Conservation (phyloP, 768 basidiomycete species). For the Pisolithus marmoratus region DNA sequence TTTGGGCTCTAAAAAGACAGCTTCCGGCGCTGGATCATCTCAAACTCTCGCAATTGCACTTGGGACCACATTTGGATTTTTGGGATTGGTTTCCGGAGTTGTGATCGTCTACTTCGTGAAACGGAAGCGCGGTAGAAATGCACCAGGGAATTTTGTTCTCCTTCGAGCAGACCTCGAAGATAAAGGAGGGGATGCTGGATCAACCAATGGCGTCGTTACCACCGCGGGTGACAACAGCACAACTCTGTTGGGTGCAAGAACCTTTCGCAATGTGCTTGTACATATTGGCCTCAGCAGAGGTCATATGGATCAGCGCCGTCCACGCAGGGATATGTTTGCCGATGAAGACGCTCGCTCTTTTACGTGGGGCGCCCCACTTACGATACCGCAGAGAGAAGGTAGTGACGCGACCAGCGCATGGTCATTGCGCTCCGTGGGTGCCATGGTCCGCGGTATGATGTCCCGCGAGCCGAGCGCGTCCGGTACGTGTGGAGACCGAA, state of each 20-base stretch:
- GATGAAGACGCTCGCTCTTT: constrained; percentile 68
- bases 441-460: constrained; percentile 22
- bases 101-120: constrained; percentile 42
- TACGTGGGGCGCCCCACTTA: constrained; percentile 13
- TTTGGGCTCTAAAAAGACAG: constrained; percentile 8
- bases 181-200: constrained; percentile 4
- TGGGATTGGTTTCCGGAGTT: constrained; percentile 45
- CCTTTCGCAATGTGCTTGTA: constrained; percentile 16
- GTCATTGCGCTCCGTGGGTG: constrained; percentile 43
- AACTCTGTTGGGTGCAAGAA: neutral
- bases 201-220: constrained; percentile 4
- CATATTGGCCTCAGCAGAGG: constrained; percentile 17
- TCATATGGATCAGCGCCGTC: constrained; percentile 7
- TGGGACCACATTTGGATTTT: constrained; percentile 54
- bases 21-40: constrained; percentile 15
- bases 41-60: constrained; percentile 48
- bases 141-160: constrained; percentile 11
- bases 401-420: constrained; percentile 42
- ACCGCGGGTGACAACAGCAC: neutral
- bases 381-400: constrained; percentile 29
- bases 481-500: constrained; percentile 10
- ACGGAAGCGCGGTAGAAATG: constrained; percentile 16
- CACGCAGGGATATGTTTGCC: constrained; percentile 67
- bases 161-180: constrained; percentile 17
- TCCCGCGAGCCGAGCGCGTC: constrained; percentile 24